A percentile compares a stretch with the other conserved stretches of the same genome.
Evolutionary conservation across 768 basidiomycete genomes (phyloP).

Genomic region (Kwoniella sp.): DNA sequence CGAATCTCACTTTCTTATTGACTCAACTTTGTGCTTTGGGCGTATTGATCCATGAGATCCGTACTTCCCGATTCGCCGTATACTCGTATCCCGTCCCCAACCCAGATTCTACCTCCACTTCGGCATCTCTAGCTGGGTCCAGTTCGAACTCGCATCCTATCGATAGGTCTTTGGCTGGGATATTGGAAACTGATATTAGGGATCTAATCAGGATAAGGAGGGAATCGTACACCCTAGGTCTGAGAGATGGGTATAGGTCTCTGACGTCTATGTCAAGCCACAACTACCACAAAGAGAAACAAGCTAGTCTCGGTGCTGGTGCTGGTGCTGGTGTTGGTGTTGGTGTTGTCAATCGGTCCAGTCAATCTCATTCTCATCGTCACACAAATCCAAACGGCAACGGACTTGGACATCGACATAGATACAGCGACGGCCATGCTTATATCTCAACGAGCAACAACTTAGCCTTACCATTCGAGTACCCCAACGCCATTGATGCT

Average conservation of each 20-base stretch:
- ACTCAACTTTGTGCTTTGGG: not conserved
- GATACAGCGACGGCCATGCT: not conserved
- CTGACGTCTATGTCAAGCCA: no score
- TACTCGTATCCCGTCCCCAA: not conserved
- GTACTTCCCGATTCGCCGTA: not conserved
- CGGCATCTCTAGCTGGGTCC: not conserved
- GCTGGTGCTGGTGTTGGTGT: not conserved
- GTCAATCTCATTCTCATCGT: not conserved
- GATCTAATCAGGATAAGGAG: slow-evolving; percentile 9
- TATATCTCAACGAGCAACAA: not conserved
- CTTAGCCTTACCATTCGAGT: no score
- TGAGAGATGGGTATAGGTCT: not conserved
- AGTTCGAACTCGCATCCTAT: not conserved
- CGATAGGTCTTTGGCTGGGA: slow-evolving; percentile 4
- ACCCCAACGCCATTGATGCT: no score
- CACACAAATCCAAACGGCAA: not conserved
- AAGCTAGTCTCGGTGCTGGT: not conserved
- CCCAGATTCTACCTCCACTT: not conserved
- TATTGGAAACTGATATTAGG: slow-evolving; percentile 13
- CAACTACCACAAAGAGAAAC: not conserved
- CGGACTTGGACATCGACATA: not conserved
- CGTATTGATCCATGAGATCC: slow-evolving; percentile 1
- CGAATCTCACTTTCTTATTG: not conserved
- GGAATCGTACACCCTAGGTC: not conserved
- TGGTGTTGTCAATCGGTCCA: not conserved